Evolutionary conservation across 805 yeast genomes (phyloP), one percentile per base, ranked within the genome.

Genomic region (Cyberlindnera veronae): DNA sequence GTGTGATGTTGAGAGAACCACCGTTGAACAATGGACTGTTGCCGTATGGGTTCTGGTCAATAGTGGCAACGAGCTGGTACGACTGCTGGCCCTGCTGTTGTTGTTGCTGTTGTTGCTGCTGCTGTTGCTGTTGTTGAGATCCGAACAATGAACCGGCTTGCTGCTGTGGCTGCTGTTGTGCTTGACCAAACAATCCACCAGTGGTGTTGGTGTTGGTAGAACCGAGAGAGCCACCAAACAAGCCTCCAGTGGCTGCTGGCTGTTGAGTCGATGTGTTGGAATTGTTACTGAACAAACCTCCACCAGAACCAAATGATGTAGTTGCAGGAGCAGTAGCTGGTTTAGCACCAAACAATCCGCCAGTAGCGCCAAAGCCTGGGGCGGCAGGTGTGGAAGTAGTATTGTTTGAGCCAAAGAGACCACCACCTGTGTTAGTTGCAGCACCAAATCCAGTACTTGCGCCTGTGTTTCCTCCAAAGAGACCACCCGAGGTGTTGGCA

Each of bases 21-120:
- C 60, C 51, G 31, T 58, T 60, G 51, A 85, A 87, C 38, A 90
- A 66, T 6, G 89, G 84, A 51, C 81, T 81, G 34, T 77, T 72
- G 2, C 96, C 95, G 57, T 86, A 90, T 32, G 96, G 96, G 57
- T 83, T 77, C 44, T 71, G 69, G 42, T 65, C 68, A 38, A 64
- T 57, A 39, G 65, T 48, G 36, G 48, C 58, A 34, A 60, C 55
- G 14, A 61, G 51, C 28, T 46, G 50, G 15, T 50, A 46, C 6
- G 51, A 44, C 45, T 57, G 47, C 17, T 44, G 46, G 20, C 42
- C 36, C n/a, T 26, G 33, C 16, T 29, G 41, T 10, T 19, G 45
- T 45, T 53, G 42, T 32, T 45, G 49, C 27, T 45, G 58, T 30
- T 41, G 55, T 45, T 53, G 42, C 31, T 45, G 49, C 27, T 45